Percentiles rank a stretch among this genome's conserved stretches.
Evolutionary conservation across 352 stramenopile species (phyloP).

Genomic region (Globisporangium camurandrum): DNA sequence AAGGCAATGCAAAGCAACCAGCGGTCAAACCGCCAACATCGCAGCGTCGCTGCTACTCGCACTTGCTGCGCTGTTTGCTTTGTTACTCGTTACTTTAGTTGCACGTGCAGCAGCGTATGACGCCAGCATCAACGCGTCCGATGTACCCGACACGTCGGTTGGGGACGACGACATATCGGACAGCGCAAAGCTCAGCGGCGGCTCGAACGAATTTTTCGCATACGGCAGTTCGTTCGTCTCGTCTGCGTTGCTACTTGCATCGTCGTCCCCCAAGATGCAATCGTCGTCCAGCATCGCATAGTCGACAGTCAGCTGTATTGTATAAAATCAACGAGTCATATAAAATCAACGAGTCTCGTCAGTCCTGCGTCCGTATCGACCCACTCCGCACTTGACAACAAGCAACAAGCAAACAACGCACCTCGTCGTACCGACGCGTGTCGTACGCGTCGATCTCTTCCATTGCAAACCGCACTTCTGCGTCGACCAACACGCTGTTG

Average conservation of each 20-base stretch:
- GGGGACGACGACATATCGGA: conserved; percentile 64
- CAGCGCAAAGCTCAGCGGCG: conserved; percentile 32
- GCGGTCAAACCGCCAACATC: too few relatives aligned
- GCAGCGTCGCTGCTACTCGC: too few relatives aligned
- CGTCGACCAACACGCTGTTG: conserved; percentile 37
- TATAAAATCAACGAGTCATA: conserved; percentile 1
- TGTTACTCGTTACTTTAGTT: conserved; percentile 17
- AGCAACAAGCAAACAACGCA: conserved; percentile 13
- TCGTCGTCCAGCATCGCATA: conserved; percentile 65
- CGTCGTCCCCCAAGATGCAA: conserved; percentile 63
- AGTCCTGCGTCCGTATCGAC: conserved; percentile 6
- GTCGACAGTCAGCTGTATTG: conserved; percentile 27
- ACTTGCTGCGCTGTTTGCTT: not conserved
- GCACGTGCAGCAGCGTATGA: too few relatives aligned
- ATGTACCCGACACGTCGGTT: conserved; percentile 40
- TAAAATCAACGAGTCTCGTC: too few relatives aligned
- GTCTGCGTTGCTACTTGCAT: conserved; percentile 28
- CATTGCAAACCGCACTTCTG: conserved; percentile 55
- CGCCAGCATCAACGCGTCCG: conserved; percentile 53
- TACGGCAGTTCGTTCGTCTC: conserved; percentile 58
- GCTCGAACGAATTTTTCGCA: conserved; percentile 52
- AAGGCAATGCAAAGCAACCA: too few relatives aligned
- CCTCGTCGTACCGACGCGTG: conserved; percentile 51
- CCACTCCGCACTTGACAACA: too few relatives aligned
- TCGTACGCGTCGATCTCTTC: conserved; percentile 75